phyloP scores from a whole-genome alignment of 495 filamentous ascomycete species.

The Neurospora sp. region DNA sequence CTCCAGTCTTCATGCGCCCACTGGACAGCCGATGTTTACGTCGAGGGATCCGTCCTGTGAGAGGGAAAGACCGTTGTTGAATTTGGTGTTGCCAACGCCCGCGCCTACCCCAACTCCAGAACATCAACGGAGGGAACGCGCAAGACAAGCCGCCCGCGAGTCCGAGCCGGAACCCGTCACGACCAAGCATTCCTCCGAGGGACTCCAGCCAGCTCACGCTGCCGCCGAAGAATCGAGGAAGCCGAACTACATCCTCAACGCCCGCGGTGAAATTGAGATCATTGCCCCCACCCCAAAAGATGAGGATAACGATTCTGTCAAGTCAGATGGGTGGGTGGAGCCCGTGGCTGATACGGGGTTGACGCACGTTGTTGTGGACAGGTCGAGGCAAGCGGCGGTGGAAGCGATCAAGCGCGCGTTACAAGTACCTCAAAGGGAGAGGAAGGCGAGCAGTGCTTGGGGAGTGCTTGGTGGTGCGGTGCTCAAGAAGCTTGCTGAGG shows the following conservation, averaged over 20 bases:
- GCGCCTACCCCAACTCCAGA: slow-evolving; percentile 32
- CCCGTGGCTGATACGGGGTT: background rate
- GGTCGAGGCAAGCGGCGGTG: slow-evolving; percentile 5
- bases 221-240: background rate
- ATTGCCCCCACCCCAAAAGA: background rate
- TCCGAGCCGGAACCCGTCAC: background rate
- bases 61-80: slow-evolving; percentile 41
- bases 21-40: slow-evolving; percentile 23
- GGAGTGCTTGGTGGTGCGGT: background rate
- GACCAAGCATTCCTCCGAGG: background rate
- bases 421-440: background rate
- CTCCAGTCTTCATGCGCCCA: background rate
- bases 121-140: slow-evolving; percentile 17
- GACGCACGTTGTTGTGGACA: background rate
- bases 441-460: background rate
- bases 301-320: background rate
- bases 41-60: slow-evolving; percentile 38
- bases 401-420: slow-evolving; percentile 1
- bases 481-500: background rate
- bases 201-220: background rate
- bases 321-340: background rate
- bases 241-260: slow-evolving; percentile 1
- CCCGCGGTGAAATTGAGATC: slow-evolving; percentile 5
- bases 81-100: slow-evolving; percentile 43
- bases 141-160: background rate